phyloP scores from a whole-genome alignment of 2,329 filamentous ascomycete genomes.

The Fusarium sp. region DNA sequence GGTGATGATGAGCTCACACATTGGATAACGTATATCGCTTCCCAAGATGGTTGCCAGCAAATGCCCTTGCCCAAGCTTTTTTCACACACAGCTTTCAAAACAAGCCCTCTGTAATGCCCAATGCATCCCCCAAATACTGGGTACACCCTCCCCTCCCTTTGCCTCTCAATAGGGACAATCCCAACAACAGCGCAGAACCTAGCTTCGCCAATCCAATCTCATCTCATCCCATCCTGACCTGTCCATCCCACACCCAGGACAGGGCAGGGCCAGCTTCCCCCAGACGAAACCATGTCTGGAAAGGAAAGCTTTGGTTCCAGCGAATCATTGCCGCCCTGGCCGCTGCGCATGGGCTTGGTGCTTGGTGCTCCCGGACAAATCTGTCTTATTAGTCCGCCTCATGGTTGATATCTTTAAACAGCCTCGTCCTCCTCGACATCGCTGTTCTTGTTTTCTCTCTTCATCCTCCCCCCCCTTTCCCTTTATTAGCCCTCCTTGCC shows the following conservation, averaged over 20 bases:
- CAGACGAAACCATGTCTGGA: constrained; percentile 12
- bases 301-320: constrained; percentile 26
- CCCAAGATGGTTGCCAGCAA: constrained; percentile 3
- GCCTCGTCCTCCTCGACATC: constrained; percentile 16
- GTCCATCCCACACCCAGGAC: constrained; percentile 20
- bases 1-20: neutral
- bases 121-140: constrained; percentile 1
- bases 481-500: constrained; percentile 42
- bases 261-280: constrained; percentile 11
- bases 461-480: constrained; percentile 8
- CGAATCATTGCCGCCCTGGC: constrained; percentile 38
- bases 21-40: neutral
- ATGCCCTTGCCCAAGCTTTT: constrained; percentile 11
- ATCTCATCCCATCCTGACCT: constrained; percentile 35
- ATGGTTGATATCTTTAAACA: constrained; percentile 24
- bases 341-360: constrained; percentile 27
- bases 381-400: constrained; percentile 19
- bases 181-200: constrained; percentile 19
- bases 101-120: constrained; percentile 23
- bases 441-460: constrained; percentile 19
- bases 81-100: constrained; percentile 9
- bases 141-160: neutral
- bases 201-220: constrained; percentile 40
- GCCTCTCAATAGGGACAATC: constrained; percentile 10
- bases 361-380: constrained; percentile 27